Evolutionary conservation across 2,329 filamentous ascomycete genomes (phyloP).

Genomic region (Monilinia polystroma): DNA sequence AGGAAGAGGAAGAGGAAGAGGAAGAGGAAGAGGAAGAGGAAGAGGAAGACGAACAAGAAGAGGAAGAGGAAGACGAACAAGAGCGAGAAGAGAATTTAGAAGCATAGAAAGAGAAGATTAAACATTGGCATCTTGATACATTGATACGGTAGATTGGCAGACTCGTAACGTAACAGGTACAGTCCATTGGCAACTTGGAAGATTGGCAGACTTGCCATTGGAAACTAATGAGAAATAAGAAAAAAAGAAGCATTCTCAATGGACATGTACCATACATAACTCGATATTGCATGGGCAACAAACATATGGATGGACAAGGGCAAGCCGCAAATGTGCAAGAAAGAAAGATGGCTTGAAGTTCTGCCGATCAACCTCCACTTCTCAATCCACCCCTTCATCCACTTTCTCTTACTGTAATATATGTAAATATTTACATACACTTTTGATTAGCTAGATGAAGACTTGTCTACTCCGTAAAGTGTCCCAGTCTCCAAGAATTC

Average conservation of each 20-base stretch:
- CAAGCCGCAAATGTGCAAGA: not conserved
- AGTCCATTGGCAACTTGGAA: too few species aligned
- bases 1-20: not conserved
- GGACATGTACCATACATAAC: not conserved
- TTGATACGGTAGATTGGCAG: not conserved
- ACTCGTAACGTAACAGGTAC: too few species aligned
- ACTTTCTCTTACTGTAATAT: not conserved
- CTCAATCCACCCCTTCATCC: constrained; percentile 6
- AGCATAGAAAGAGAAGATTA: not conserved
- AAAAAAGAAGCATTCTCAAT: not conserved
- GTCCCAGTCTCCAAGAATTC: not conserved
- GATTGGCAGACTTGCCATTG: not conserved
- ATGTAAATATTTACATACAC: constrained; percentile 2
- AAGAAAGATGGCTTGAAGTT: constrained; percentile 1
- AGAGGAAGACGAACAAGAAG: too few species aligned
- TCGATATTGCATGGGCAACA: too few species aligned
- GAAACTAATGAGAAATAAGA: not conserved
- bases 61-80: too few species aligned
- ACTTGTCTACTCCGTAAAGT: not conserved
- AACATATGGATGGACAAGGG: not conserved
- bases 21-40: too few species aligned
- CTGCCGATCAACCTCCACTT: constrained; percentile 17
- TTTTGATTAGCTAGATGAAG: constrained; percentile 1
- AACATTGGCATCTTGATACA: not conserved
- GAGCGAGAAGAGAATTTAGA: too few species aligned